Evolutionary conservation across 768 basidiomycete species (phyloP), one percentile per base, ranked within the genome.

Genomic region (Dacryopinax primogenitus): DNA sequence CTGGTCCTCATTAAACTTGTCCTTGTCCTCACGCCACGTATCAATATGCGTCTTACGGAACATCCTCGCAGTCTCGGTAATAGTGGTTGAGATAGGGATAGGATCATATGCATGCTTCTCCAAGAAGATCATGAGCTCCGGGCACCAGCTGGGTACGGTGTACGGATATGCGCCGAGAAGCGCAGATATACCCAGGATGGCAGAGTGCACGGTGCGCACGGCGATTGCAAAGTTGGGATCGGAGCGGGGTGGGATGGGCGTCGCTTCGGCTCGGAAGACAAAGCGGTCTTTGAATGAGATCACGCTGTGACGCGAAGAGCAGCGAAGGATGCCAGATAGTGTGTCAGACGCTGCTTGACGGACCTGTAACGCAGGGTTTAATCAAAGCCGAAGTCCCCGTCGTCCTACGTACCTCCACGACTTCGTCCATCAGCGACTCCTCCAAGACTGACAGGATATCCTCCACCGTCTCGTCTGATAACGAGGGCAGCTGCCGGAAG

Each of bases 151-250:
- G 71, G 95, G 95, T 15, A 97, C 87, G 1, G 92, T 93, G 76
- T 96, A 96, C 0, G 95, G 95, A 73, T 89, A 95, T 65, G 92
- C 94, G 70, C 94, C 90, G 34, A 98, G 84, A 33, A 98, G 78
- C 3, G 95, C 91, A 68, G 90, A 91, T 45, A 94, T 85, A n/a
- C 95, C 95, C 61, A 98, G 80, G 65, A 98, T 88, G 1, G 92
- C 92, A 28, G 90, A 89, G 74, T 96, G 92, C 26, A 90, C 82
- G 71, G 87, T 83, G 30, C 90, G 84, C 15, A 94, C 77, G 6
- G 86, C 83, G 51, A 79, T 77, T 66, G 82, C 85, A 74, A 93
- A 94, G 7, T 69, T 78, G 68, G 64, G 84, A 47, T 87, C 82
- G 64, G 84, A 77, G 30, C 88, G 81, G 63, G 70, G 75, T 0